Evolutionary conservation across 2,329 filamentous ascomycete genomes (phyloP), one percentile per base, ranked within the genome.

Genomic region (Fragosphaeria purpurea): DNA sequence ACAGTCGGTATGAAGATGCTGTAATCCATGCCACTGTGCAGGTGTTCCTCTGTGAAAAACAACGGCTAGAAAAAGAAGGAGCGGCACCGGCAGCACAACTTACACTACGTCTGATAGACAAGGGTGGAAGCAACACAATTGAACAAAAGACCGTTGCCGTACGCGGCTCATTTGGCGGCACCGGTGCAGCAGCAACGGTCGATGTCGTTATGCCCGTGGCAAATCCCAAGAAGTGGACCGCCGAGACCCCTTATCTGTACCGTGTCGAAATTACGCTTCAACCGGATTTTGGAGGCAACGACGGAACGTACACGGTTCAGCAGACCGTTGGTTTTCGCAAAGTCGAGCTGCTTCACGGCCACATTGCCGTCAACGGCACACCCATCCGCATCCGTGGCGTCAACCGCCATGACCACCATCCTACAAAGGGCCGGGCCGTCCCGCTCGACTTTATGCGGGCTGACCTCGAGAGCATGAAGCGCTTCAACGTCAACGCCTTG

Each of bases 381-480:
- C 68, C 75, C 1, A 72, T 86, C 46, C 70, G 77, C 3, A 71
- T 87, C 55, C 73, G 77, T 33, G 83, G 83, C 12, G 77, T 80
- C 12, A 86, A 86, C 61, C 70, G 83, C 12, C 84, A 87, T 58
- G 84, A 88, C 51, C 83, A 88, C 58, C 82, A 87, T 58, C 80
- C 81, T 0, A 65, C 67, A 31, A 73, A 74, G 33, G 83, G 83
- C 4, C 77, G 83, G 0, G 73, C 81, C 1, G 80, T 86, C 0
- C 80, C 82, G 0, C 63, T 77, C 6, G 76, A 82, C 2, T 83
- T 76, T 51, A 75, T 85, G 59, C 74, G 74, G 55, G 64, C 70
- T 11, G 83, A 87, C 56, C 67, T 87, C 1, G 58, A 82, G 2
- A 67, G 80, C 4, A 87, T 87, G 82, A 87, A 87, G 63, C 69